Evolutionary conservation across 2,329 filamentous ascomycete genomes (phyloP), one percentile per base, ranked within the genome.

Genomic region (Verticillium nubilum): DNA sequence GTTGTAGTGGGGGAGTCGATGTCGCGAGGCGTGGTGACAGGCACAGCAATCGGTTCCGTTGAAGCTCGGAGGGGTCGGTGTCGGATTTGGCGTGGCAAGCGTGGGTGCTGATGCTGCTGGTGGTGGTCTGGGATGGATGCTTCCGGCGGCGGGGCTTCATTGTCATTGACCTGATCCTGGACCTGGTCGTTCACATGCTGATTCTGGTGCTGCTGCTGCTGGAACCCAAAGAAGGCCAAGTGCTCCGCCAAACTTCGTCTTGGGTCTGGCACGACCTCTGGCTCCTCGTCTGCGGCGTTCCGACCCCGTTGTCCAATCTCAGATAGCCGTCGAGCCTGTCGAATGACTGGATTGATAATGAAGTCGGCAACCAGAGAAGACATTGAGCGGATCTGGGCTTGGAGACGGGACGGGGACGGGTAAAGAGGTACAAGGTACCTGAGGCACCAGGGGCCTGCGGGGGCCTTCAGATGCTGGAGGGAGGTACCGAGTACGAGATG

Each of bases 291-390:
- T 25, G 12, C n/a, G 10, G 42, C 19, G 12, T 47, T 47, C n/a
- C n/a, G 33, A 37, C 12, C 7, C 19, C 42, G 42, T 19, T 47
- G 42, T 47, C 17, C 42, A n/a, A 47, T 77, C 66, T 78, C 77
- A 55, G 86, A 87, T 68, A 88, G 83, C 63, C 84, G 83, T 63
- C 85, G 83, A 67, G 85, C 86, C 73, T 88, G 85, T 70, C 85
- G 83, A 65, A 88, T 74, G 67, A 88, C 84, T 60, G 86, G 85
- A 63, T 86, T 86, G 72, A 88, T 85, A 66, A 88, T 75, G 70
- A 86, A 87, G 62, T 87, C 83, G 68, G 84, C 82, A 58, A 88
- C 85, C 67, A 87, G 76, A 66, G 80, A 86, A 71, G 82, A 80
- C 86, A 88, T 88, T 68, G 66, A 58, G 59, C 47, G 37, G 65